phyloP scores from a whole-genome alignment of 2,329 filamentous ascomycete genomes.

The Fusarium hostae region DNA sequence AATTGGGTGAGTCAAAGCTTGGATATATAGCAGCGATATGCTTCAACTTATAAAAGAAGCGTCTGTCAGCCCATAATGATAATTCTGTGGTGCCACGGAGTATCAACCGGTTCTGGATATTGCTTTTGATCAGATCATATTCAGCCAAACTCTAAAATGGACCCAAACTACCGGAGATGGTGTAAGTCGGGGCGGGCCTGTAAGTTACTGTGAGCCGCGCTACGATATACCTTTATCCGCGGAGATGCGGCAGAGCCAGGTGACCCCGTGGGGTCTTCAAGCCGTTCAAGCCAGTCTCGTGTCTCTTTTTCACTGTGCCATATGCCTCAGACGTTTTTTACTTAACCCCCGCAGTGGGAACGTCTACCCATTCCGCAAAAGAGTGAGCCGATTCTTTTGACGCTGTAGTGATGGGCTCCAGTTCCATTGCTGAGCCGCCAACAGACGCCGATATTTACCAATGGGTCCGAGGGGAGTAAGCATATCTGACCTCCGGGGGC shows the following conservation, averaged over 20 bases:
- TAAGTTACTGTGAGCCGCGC: slow-evolving; percentile 13
- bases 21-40: background rate
- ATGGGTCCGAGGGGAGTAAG: background rate
- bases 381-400: slow-evolving; percentile 19
- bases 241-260: slow-evolving; percentile 20
- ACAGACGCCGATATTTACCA: background rate
- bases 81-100: background rate
- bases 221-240: slow-evolving; percentile 22
- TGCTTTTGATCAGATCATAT: slow-evolving; percentile 17
- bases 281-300: slow-evolving; percentile 11
- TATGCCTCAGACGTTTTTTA: background rate
- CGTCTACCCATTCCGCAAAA: background rate
- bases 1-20: background rate
- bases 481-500: background rate
- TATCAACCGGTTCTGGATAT: background rate
- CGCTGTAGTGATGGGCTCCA: slow-evolving; percentile 1
- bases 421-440: slow-evolving; percentile 11
- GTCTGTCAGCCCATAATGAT: slow-evolving; percentile 1
- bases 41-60: slow-evolving; percentile 10
- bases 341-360: background rate
- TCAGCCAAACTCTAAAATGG: slow-evolving; percentile 10
- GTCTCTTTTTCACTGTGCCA: background rate
- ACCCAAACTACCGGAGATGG: background rate
- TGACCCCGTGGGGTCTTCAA: slow-evolving; percentile 28
- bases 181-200: slow-evolving; percentile 8